A percentile compares a stretch with the other conserved stretches of the same genome.
These are phyloP conservation scores for Litchi chinensis DNA, from an alignment of 345 rosid genomes.

Conservation along the genomic window DNA sequence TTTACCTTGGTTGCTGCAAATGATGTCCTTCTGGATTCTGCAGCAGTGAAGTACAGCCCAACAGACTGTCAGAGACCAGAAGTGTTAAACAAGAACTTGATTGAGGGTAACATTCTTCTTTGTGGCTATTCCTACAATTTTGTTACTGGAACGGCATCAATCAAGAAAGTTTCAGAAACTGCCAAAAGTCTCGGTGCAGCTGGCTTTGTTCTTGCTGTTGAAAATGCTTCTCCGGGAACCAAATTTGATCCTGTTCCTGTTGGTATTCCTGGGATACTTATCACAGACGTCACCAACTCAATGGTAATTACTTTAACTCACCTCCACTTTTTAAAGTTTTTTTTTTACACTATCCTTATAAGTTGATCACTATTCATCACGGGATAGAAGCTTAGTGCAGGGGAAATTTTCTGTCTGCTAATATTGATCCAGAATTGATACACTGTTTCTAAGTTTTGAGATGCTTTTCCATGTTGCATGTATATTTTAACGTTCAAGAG, in stretches of 20 bases:
- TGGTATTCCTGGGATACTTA: conserved; percentile 83
- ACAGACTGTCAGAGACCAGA: conserved; percentile 98
- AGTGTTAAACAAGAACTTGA: conserved; percentile 73
- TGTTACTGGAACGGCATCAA: conserved; percentile 89
- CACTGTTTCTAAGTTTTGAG: not conserved
- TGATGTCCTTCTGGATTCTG: conserved; percentile 86
- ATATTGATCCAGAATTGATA: not conserved
- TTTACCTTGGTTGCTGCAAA: conserved; percentile 92
- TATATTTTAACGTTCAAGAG: not conserved
- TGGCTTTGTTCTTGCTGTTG: conserved; percentile 99
- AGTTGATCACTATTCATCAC: not conserved
- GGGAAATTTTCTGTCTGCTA: not conserved
- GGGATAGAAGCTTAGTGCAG: not conserved
- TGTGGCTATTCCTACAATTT: conserved; percentile 99
- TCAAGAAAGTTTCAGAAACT: conserved; percentile 92
- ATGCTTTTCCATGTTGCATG: conserved; percentile 1
- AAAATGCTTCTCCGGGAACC: conserved; percentile 90
- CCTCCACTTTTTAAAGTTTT: not conserved
- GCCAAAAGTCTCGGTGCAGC: conserved; percentile 91
- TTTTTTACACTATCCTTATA: not conserved
- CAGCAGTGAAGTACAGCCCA: conserved; percentile 69
- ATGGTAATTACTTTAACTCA: conserved; percentile 54
- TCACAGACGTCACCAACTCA: conserved; percentile 78
- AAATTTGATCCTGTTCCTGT: conserved; percentile 96
- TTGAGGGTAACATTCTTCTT: conserved; percentile 94